These are phyloP conservation scores for Aspergillus alliaceus DNA, from an alignment of 2,329 filamentous ascomycete genomes.

Conservation along the genomic window DNA sequence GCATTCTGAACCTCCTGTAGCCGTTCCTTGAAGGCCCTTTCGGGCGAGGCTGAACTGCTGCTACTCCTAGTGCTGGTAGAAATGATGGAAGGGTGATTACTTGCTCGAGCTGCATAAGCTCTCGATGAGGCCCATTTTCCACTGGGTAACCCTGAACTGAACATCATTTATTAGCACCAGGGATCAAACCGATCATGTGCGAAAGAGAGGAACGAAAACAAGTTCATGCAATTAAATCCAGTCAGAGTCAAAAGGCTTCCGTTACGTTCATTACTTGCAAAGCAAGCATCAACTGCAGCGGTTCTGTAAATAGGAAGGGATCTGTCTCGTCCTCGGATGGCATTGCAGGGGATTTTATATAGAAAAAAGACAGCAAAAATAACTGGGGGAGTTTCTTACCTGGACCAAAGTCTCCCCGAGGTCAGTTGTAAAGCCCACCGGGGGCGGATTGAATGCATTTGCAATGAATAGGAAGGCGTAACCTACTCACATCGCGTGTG, in stretches of 20 bases:
- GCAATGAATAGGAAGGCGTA: constrained; percentile 10
- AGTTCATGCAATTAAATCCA: background rate
- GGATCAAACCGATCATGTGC: background rate
- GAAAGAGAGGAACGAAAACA: background rate
- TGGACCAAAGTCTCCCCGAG: constrained; percentile 27
- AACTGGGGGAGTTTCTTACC: constrained; percentile 31
- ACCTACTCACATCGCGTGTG: constrained; percentile 25
- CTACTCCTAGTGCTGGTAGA: constrained; percentile 21
- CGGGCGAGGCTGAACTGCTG: constrained; percentile 31
- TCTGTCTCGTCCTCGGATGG: constrained; percentile 44
- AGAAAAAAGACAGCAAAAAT: constrained; percentile 4
- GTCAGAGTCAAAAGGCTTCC: constrained; percentile 25
- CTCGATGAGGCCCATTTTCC: constrained; percentile 3
- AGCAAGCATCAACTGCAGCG: constrained; percentile 65
- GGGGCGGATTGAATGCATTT: constrained; percentile 43
- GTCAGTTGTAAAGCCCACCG: constrained; percentile 35
- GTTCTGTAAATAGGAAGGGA: constrained; percentile 54
- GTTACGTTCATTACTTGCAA: constrained; percentile 47
- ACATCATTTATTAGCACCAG: constrained; percentile 23
- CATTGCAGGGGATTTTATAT: constrained; percentile 9
- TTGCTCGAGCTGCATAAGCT: constrained; percentile 8
- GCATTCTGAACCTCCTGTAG: constrained; percentile 38
- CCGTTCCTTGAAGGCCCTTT: constrained; percentile 37
- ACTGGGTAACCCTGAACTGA: constrained; percentile 27
- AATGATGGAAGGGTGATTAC: background rate